Evolutionary conservation across 2,329 filamentous ascomycete species (phyloP), one percentile per base, ranked within the genome.

Genomic region (Karstenula rhodostoma): DNA sequence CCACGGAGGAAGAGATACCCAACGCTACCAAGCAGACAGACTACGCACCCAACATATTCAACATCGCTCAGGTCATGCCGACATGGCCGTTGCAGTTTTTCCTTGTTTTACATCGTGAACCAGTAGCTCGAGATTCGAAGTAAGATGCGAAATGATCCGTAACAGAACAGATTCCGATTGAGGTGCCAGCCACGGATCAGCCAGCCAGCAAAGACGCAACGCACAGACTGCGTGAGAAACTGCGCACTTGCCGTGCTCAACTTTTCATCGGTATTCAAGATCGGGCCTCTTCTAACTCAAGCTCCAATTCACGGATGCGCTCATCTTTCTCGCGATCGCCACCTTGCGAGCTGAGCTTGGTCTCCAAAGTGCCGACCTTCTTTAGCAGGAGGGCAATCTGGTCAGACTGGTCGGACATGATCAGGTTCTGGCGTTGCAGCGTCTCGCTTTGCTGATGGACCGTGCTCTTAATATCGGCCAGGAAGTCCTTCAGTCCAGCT

Each of bases 381-480:
- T 95, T 92, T 2, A 90, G 86, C 50, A 96, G 80, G 29, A 84
- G 82, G 52, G 84, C 84, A 68, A 96, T 93, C 77, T 93, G 89
- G 73, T 91, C 85, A 52, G 86, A 90, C 79, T 97, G 91, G n/a
- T 86, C 83, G 63, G 83, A 87, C 73, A 97, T 91, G 66, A 93
- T 87, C 81, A 57, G 53, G 59, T 62, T 67, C 46, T 67, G 65
- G 57, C 48, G 53, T n/a, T 57, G 35, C 7, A 60, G 53, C 8
- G 58, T 57, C 29, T 50, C 53, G n/a, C 87, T 92, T 80, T 97
- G 93, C 65, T 86, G 85, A 76, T 92, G 87, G 35, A 97, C 83
- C 68, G 95, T 81, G 57, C 86, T 82, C 79, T 92, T 94, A 80
- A 96, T 95, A 71, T 94, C 86, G 40, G 86, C 83, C 46, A 97